These are phyloP conservation scores for Candida broadrunensis DNA, from an alignment of 805 yeast genomes.

Conservation along the genomic window DNA sequence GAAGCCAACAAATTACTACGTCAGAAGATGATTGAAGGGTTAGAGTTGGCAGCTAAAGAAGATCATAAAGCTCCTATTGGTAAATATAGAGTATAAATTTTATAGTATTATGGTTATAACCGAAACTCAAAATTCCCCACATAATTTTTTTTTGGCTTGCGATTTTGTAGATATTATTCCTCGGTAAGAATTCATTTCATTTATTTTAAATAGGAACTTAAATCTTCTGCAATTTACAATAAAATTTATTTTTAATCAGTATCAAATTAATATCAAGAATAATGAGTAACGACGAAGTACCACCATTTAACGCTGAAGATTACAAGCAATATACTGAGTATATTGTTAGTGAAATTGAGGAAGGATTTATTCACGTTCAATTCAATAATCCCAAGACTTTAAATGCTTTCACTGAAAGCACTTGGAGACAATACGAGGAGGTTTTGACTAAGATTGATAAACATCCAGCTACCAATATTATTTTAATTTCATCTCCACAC, in stretches of 20 bases:
- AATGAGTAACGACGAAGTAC: neutral
- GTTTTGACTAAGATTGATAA: conserved; percentile 45
- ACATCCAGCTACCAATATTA: conserved; percentile 46
- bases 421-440: conserved; percentile 56
- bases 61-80: conserved; percentile 42
- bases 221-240: no score
- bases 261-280: no score
- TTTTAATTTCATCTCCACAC: conserved; percentile 52
- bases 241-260: no score
- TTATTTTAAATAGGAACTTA: no score
- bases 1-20: conserved; percentile 59
- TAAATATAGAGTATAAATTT: conserved; percentile 45
- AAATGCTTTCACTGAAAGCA: conserved; percentile 55
- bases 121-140: neutral
- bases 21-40: conserved; percentile 53
- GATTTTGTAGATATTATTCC: neutral
- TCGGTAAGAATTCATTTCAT: neutral
- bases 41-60: conserved; percentile 46
- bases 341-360: conserved; percentile 39
- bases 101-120: neutral
- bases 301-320: conserved; percentile 14
- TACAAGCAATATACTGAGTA: conserved; percentile 25
- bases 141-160: neutral
- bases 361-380: conserved; percentile 54
- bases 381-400: conserved; percentile 58